Base-by-base conservation (phyloP, 75 land plant genomes). In the Cupressus sempervirens region DNA sequence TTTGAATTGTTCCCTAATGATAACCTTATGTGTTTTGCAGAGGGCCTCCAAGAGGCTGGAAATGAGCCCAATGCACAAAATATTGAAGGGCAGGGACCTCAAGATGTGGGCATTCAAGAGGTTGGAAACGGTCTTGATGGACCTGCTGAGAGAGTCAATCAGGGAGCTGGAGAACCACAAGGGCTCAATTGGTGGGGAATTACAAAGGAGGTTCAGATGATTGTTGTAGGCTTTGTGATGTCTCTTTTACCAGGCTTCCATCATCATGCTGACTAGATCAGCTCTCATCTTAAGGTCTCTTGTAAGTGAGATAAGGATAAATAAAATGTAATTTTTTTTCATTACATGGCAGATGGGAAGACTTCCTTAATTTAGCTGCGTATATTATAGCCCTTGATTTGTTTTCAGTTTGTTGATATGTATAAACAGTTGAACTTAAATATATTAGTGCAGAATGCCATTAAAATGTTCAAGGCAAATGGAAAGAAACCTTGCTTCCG, bases 231-330 rank as follows among this genome's bases (percentile, higher is more conserved):
- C 11, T 98, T 98, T 89, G 88, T 96, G 77, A 95, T 95, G 10
- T 98, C 99, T 79, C 94, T 98, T 62, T 92, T 98, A 73, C 99
- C 99, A n/a, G 99, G 99, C 12, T 95, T 94, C 84, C 99, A 97
- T 62, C 91, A 98, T 52, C 74, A 90, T 82, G 91, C 38, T 82
- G 83, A 82, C 26, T 82, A 54, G 62, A 50, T 32, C 65, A 82
- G 26, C 29, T 40, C 16, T 41, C 40, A 40, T 36, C 40, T 76
- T 45, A 68, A 68, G 0, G 29, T 2, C 10, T 9, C 29, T 68
- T 68, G 34, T 68, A 68, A 68, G 7, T 68, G 29, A 68, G 72
- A 29, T 29, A 68, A 68, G 10, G 29, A 68, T n/a, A 26, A 68
- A 30, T 32, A 32, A 70, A 30, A 32, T 32, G 3, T 70, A 3